Conservation (phyloP, 192 early-diverging fungal species). For the Backusella sp. region DNA sequence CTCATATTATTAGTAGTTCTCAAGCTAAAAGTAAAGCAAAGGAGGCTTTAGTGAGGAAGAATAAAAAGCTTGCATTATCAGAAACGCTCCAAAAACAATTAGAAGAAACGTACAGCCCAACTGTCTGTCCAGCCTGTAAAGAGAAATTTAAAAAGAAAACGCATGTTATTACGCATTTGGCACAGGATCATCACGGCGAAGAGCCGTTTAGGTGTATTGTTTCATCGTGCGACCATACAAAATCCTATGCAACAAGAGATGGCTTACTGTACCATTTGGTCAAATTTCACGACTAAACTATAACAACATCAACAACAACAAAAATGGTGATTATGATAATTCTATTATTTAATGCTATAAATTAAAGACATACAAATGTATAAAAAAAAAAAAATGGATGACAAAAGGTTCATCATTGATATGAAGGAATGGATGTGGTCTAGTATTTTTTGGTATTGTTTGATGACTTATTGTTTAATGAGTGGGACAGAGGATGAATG, state of each 20-base stretch:
- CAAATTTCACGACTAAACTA: conserved; percentile 14
- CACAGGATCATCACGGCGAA: conserved; percentile 19
- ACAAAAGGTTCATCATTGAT: background rate
- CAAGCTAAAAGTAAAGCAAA: background rate
- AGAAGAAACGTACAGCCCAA: conserved; percentile 15
- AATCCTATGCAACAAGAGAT: conserved; percentile 32
- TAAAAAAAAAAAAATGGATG: background rate
- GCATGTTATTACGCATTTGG: conserved; percentile 32
- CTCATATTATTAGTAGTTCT: background rate
- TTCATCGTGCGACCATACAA: conserved; percentile 24
- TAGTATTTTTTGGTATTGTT: background rate
- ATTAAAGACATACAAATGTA: background rate
- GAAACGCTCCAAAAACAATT: conserved; percentile 4
- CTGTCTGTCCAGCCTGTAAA: conserved; percentile 29
- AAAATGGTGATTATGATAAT: background rate
- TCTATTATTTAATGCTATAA: conserved; percentile 1
- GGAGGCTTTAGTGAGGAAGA: background rate
- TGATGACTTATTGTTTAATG: background rate
- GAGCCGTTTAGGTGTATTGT: conserved; percentile 32
- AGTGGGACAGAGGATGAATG: conserved; percentile 9
- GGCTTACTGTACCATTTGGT: conserved; percentile 37
- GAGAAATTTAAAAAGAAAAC: conserved; percentile 29
- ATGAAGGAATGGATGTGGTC: background rate
- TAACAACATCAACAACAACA: background rate
- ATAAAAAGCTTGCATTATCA: background rate